phyloP scores from a whole-genome alignment of 2,329 filamentous ascomycete species.

The Talaromyces sp. region DNA sequence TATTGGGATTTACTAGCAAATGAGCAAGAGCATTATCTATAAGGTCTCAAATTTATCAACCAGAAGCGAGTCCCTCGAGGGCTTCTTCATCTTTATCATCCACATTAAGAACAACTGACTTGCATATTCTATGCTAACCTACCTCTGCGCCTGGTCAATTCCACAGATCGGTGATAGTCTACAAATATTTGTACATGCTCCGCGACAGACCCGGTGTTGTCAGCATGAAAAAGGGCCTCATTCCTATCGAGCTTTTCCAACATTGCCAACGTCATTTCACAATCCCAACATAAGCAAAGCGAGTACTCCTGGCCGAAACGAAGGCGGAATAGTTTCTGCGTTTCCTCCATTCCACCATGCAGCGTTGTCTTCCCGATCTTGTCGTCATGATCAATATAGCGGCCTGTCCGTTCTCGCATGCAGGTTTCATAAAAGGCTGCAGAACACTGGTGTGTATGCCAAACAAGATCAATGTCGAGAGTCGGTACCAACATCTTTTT shows the following conservation, averaged over 20 bases:
- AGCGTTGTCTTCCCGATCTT: conserved; percentile 24
- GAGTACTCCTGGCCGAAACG: conserved; percentile 32
- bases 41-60: not conserved
- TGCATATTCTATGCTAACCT: too few relatives aligned
- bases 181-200: not conserved
- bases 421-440: conserved; percentile 20
- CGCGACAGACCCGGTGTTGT: not conserved
- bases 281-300: conserved; percentile 18
- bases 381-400: conserved; percentile 37
- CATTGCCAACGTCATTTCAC: not conserved
- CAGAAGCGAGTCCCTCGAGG: not conserved
- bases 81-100: too few relatives aligned
- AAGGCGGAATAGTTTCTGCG: conserved; percentile 23
- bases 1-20: too few relatives aligned
- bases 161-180: not conserved
- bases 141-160: not conserved
- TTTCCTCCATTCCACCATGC: conserved; percentile 21
- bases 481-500: conserved; percentile 33
- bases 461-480: conserved; percentile 38
- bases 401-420: conserved; percentile 13
- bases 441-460: conserved; percentile 41
- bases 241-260: not conserved
- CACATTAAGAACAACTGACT: too few relatives aligned
- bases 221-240: not conserved
- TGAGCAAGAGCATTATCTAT: too few relatives aligned